phyloP scores from a whole-genome alignment of 768 basidiomycete species.

The Rhodosporidiobolus sp. region DNA sequence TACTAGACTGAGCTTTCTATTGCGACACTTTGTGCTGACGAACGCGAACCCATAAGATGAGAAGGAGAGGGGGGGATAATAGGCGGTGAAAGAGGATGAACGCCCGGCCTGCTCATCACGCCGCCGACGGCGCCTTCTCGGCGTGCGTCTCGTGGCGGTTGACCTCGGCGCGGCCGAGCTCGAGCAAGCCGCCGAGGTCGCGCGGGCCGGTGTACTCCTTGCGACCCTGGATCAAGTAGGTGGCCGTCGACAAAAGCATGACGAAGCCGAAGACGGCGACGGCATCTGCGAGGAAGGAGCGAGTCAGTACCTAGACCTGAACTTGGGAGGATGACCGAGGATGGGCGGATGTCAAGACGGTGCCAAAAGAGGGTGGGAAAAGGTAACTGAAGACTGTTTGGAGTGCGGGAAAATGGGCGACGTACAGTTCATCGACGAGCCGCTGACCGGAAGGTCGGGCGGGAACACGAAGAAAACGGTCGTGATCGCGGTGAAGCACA shows the following conservation, averaged over 20 bases:
- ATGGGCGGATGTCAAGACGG: background rate
- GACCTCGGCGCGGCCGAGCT: conserved; percentile 33
- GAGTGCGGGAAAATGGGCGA: too few relatives aligned
- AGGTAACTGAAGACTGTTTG: too few relatives aligned
- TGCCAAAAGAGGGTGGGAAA: too few relatives aligned
- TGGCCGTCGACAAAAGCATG: conserved; percentile 4
- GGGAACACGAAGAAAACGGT: conserved; percentile 45
- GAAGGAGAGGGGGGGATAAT: too few relatives aligned
- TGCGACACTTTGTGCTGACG: too few relatives aligned
- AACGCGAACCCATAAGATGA: too few relatives aligned
- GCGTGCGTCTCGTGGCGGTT: conserved; percentile 2
- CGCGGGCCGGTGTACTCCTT: conserved; percentile 27
- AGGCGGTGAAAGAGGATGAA: too few relatives aligned
- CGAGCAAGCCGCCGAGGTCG: conserved; percentile 34
- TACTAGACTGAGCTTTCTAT: too few relatives aligned
- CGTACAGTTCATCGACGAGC: conserved; percentile 33
- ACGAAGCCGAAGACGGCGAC: conserved; percentile 34
- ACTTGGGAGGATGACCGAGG: too few relatives aligned
- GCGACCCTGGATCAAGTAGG: conserved; percentile 16
- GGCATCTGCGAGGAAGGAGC: conserved; percentile 18
- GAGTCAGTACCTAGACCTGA: background rate
- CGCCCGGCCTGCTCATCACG: too few relatives aligned
- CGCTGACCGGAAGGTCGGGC: conserved; percentile 28
- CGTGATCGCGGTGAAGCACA: conserved; percentile 39
- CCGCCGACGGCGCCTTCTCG: background rate